Percentiles rank a stretch among this genome's conserved stretches.
Conservation (phyloP, 257 asterid genomes). For the Ocimum tenuiflorum region DNA sequence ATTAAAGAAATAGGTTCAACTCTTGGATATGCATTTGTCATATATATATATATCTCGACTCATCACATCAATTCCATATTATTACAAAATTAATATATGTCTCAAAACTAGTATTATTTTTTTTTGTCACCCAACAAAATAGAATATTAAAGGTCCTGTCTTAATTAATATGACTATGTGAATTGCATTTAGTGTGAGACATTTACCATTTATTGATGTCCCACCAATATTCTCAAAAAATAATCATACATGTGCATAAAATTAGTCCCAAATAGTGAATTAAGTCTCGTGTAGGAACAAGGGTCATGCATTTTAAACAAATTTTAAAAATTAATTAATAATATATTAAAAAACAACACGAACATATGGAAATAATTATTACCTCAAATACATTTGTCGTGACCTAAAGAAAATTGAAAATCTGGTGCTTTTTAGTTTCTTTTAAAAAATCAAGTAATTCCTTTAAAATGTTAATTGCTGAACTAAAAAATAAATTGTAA, state of each 20-base stretch:
- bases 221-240: slow-evolving; percentile 10
- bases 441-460: too few relatives aligned
- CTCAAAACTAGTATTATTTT: background rate
- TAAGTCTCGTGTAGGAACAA: too few relatives aligned
- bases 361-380: too few relatives aligned
- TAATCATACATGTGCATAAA: background rate
- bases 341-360: too few relatives aligned
- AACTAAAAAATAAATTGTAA: too few relatives aligned
- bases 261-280: background rate
- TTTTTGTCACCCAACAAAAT: slow-evolving; percentile 1
- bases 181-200: slow-evolving; percentile 16
- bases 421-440: too few relatives aligned
- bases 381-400: too few relatives aligned
- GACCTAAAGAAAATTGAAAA: too few relatives aligned
- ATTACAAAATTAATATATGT: slow-evolving; percentile 28
- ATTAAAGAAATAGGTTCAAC: background rate
- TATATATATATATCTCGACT: background rate
- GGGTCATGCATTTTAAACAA: too few relatives aligned
- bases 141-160: slow-evolving; percentile 17
- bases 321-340: too few relatives aligned
- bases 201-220: slow-evolving; percentile 11
- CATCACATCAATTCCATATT: slow-evolving; percentile 22
- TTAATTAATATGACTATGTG: slow-evolving; percentile 13
- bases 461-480: too few relatives aligned
- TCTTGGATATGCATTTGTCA: background rate